Conservation (phyloP, 345 rosid species). For the Rubroshorea leprosula region DNA sequence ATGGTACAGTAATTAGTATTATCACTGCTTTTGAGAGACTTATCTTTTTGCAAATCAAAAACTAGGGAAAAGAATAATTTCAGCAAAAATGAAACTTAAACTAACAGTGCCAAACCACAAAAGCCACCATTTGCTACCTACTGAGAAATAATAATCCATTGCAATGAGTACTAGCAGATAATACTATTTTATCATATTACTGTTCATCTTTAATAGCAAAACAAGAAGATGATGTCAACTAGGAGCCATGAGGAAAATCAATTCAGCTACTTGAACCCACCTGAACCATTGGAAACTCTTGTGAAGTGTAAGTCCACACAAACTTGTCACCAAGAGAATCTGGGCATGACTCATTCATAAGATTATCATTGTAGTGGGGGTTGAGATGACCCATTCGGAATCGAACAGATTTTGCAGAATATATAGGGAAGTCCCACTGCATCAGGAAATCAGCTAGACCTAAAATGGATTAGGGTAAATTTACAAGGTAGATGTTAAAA, state of each 20-base stretch:
- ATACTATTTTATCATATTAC: too few species aligned
- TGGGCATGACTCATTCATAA: conserved; percentile 18
- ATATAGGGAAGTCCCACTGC: conserved; percentile 57
- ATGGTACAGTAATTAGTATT: too few species aligned
- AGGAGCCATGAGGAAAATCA: not conserved
- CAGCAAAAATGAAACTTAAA: too few species aligned
- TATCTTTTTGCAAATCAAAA: too few species aligned
- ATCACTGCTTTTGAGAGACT: too few species aligned
- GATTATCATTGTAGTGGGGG: conserved; percentile 20
- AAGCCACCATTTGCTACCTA: too few species aligned
- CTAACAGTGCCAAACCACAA: too few species aligned
- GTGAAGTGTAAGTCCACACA: conserved; percentile 78
- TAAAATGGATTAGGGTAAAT: conserved; percentile 1
- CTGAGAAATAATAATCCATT: too few species aligned
- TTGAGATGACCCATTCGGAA: conserved; percentile 61
- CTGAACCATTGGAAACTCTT: conserved; percentile 84
- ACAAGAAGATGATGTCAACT: not conserved
- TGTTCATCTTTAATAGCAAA: not conserved
- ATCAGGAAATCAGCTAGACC: conserved; percentile 78
- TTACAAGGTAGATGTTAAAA: not conserved
- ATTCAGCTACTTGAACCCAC: conserved; percentile 34
- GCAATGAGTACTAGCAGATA: too few species aligned
- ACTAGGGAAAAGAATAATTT: too few species aligned
- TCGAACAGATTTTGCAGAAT: conserved; percentile 69
- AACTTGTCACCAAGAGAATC: conserved; percentile 34